Evolutionary conservation across 192 early-diverging fungal species (phyloP).

Genomic region (Backusella mclennaniae): DNA sequence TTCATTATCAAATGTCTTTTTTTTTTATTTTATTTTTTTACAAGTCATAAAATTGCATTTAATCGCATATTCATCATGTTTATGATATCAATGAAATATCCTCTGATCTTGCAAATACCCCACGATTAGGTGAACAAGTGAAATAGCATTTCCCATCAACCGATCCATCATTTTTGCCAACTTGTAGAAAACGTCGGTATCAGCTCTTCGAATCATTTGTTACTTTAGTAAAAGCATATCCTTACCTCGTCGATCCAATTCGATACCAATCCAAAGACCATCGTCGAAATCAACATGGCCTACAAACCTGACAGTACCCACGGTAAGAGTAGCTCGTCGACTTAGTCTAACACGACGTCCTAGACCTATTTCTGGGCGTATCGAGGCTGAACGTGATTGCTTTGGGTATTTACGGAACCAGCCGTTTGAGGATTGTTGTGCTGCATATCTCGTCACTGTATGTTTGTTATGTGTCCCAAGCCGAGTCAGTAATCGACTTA

Average conservation of each 20-base stretch:
- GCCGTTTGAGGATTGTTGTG: neutral
- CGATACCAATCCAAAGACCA: slow-evolving; percentile 88
- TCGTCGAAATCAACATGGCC: slow-evolving; percentile 75
- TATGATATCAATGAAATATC: neutral
- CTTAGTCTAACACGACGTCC: slow-evolving; percentile 14
- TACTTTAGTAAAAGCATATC: neutral
- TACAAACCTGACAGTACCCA: slow-evolving; percentile 70
- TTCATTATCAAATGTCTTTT: no score
- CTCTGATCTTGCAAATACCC: neutral
- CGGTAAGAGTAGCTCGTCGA: slow-evolving; percentile 13
- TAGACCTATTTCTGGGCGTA: neutral
- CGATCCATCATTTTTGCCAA: neutral
- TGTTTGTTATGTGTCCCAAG: neutral
- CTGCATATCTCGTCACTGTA: neutral
- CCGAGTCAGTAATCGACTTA: neutral
- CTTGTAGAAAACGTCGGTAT: neutral
- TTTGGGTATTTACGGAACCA: slow-evolving; percentile 5
- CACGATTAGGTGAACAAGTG: neutral
- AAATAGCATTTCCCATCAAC: neutral
- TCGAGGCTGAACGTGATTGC: neutral
- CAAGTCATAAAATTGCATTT: no score
- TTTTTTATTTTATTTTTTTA: no score
- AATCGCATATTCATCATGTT: no score
- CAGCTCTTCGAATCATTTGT: neutral
- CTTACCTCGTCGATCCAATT: slow-evolving; percentile 57